Evolutionary conservation across 139 green algal genomes (phyloP), one percentile per base, ranked within the genome.

Genomic region (Raphidocelis subcapitata): DNA sequence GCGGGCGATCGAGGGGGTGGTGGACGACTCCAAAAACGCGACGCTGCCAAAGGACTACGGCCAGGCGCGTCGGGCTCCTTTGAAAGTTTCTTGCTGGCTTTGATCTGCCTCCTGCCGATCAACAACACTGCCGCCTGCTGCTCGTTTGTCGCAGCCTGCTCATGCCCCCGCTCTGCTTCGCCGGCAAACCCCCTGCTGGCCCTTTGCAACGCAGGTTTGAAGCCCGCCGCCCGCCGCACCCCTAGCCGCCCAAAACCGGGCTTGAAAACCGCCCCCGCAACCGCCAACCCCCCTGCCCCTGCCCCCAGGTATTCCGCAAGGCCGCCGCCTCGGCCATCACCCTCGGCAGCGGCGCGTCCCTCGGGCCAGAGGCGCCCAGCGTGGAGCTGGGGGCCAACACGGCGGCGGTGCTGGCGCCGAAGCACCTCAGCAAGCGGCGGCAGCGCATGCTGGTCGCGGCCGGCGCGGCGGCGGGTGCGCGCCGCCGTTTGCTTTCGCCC

Each of bases 321-420:
- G 79, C 82, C 3, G 21, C 54, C 0, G 88, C 89, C 5, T 87
- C 88, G 8, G 87, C 89, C 14, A 81, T 97, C 63, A 96, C 88
- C 0, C 80, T 97, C 5, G 90, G 93, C 41, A 89, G 78, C 18
- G 95, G 94, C 3, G 88, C 87, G 28, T 94, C 85, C 1, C 79
- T 99, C 46, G 95, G 95, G 0, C 95, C 95, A 0, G 95, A 98
- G 75, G 95, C 93, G 0, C 94, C 95, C 56, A 87, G 69, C 54
- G 95, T 98, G n/a, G 95, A 99, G 73, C 92, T 99, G 31, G 95
- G 95, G 2, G 84, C 84, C 59, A 85, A 86, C 69, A 83, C 89
- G 21, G 93, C 92, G 2, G 76, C 79, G 0, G 84, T 82, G 12
- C 46, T 97, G 21, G 80, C 80, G 0, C 80, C 75, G 10, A 76